A percentile compares a stretch with the other conserved stretches of the same genome.
These are phyloP conservation scores for Cercospora sp. DNA, from an alignment of 2,329 filamentous ascomycete genomes.

Conservation along the genomic window DNA sequence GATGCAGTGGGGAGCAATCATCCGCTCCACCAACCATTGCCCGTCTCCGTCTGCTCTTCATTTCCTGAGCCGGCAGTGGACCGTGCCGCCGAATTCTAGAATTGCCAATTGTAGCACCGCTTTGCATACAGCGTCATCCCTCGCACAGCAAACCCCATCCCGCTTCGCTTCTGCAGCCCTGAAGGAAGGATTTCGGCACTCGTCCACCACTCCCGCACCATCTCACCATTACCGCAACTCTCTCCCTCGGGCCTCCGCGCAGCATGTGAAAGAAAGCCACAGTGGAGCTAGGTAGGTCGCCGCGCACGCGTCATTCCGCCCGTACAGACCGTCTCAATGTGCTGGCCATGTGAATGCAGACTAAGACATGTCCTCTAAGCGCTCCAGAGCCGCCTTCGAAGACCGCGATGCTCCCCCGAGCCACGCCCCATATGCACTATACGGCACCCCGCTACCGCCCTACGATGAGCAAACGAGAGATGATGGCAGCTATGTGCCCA, in stretches of 20 bases:
- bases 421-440: slow-evolving; percentile 73
- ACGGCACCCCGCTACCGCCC: slow-evolving; percentile 81
- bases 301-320: not conserved
- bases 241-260: not conserved
- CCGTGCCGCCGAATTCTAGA: not conserved
- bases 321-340: slow-evolving; percentile 32
- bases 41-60: not conserved
- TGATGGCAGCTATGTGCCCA: slow-evolving; percentile 85
- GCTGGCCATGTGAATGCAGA: slow-evolving; percentile 31
- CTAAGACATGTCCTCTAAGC: slow-evolving; percentile 71
- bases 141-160: not conserved
- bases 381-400: slow-evolving; percentile 76
- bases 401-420: slow-evolving; percentile 57
- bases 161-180: not conserved
- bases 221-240: slow-evolving; percentile 6
- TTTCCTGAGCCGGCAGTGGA: not conserved
- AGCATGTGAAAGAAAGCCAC: slow-evolving; percentile 11
- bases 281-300: slow-evolving; percentile 22
- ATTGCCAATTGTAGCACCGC: not conserved
- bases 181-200: slow-evolving; percentile 1
- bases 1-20: slow-evolving; percentile 4
- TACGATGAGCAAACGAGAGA: slow-evolving; percentile 75
- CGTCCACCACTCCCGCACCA: slow-evolving; percentile 1
- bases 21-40: slow-evolving; percentile 1
- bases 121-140: not conserved